These are phyloP conservation scores for Melaleuca quinquenervia DNA, from an alignment of 345 rosid species.

Conservation along the genomic window DNA sequence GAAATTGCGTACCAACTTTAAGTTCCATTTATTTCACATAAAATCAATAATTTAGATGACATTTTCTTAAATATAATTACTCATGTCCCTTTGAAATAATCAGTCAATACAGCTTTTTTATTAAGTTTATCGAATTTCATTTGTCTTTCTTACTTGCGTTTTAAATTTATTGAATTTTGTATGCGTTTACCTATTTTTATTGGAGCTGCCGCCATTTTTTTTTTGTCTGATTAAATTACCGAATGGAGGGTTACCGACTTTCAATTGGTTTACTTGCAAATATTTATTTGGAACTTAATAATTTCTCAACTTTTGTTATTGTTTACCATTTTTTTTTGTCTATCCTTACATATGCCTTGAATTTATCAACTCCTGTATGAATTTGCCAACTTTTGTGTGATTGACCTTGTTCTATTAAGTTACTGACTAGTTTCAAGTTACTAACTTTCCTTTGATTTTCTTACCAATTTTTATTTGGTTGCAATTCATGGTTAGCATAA, in stretches of 20 bases:
- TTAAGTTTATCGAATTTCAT: neutral
- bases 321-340: neutral
- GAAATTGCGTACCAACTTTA: constrained; percentile 38
- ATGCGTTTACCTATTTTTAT: neutral
- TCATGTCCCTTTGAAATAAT: too few relatives aligned
- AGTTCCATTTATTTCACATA: accelerated
- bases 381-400: neutral
- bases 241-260: too few relatives aligned
- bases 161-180: neutral
- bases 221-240: neutral
- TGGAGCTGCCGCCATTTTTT: neutral
- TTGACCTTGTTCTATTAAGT: neutral
- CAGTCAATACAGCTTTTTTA: neutral
- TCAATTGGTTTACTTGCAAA: neutral
- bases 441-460: neutral
- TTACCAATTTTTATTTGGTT: neutral
- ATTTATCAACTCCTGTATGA: neutral
- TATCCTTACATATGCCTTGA: neutral
- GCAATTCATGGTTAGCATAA: too few relatives aligned
- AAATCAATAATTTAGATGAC: neutral
- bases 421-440: neutral
- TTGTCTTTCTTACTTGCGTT: neutral
- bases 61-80: neutral
- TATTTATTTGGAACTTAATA: neutral
- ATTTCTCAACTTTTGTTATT: neutral